Evolutionary conservation across 2,329 filamentous ascomycete species (phyloP), one percentile per base, ranked within the genome.

Genomic region (Onygenales sp.): DNA sequence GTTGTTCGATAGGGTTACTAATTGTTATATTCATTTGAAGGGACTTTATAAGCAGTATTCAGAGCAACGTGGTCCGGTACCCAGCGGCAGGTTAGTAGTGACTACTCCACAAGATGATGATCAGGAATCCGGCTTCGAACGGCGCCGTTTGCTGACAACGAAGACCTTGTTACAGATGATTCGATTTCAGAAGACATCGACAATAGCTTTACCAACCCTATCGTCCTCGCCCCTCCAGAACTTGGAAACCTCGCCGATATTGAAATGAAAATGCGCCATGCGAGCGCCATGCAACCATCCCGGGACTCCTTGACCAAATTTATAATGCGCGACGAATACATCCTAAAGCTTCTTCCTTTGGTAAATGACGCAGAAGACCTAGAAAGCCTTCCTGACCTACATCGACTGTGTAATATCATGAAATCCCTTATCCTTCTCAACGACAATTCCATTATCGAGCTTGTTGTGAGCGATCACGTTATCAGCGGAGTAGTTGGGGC

Each of bases 371-470:
- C 93, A 8, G 93, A 98, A 70, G 88, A 95, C 63, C 79, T 95
- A 55, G 89, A 98, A 70, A 91, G 88, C 67, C 75, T 95, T 7
- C 73, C 81, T 21, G 92, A 97, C 65, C 74, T 98, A 56, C 93
- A 97, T 69, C 83, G 87, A 47, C 76, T 98, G 45, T 98, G 93
- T 80, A 95, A 90, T 68, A 96, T 98, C 67, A 93, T 96, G 88
- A 98, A 98, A 77, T 87, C 86, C 55, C 80, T 97, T 53, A 94
- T 98, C 52, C 76, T 97, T 51, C 81, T 97, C 58, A 98, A 97
- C 72, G 93, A 98, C 67, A 95, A 87, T 33, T 81, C 84, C 55
- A 95, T 98, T 58, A 95, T 98, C 63, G 93, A 98, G 70, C 85
- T 89, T 61, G 87, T 92, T 11, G 91, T 98, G 31, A 88, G 87